Conservation (phyloP, 768 basidiomycete species). For the Xerocomellus amylosporus region DNA sequence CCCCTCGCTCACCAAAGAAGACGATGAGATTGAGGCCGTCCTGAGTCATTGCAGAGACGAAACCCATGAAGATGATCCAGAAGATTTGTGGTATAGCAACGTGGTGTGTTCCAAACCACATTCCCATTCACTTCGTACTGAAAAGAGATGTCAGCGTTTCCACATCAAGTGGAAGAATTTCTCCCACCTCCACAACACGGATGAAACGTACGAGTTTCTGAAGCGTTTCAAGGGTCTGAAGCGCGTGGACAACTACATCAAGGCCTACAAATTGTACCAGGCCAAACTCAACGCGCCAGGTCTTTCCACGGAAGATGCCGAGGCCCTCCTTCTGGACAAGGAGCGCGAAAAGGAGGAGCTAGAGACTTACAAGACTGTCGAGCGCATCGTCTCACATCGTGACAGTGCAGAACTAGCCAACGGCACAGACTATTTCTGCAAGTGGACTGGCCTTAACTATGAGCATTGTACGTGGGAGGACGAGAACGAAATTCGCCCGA, state of each 20-base stretch:
- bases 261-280: constrained; percentile 76
- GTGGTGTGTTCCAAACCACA: constrained; percentile 49
- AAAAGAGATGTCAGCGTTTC: constrained; percentile 63
- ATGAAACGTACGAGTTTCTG: constrained; percentile 94
- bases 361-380: constrained; percentile 87
- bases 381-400: constrained; percentile 82
- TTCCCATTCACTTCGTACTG: background rate
- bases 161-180: constrained; percentile 99
- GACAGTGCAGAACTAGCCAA: constrained; percentile 48
- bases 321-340: constrained; percentile 84
- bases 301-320: constrained; percentile 82
- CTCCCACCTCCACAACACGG: constrained; percentile 98
- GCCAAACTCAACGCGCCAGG: constrained; percentile 60
- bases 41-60: constrained; percentile 86
- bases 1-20: constrained; percentile 51
- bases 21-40: constrained; percentile 92
- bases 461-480: constrained; percentile 96
- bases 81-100: constrained; percentile 86
- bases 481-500: constrained; percentile 72
- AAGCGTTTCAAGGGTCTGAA: constrained; percentile 95
- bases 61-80: constrained; percentile 66
- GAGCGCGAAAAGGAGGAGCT: constrained; percentile 90
- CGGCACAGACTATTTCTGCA: constrained; percentile 88
- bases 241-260: constrained; percentile 99
- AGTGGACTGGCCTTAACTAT: constrained; percentile 93